Conservation (phyloP, 2,329 filamentous ascomycete species). For the Pseudopyricularia javanii region DNA sequence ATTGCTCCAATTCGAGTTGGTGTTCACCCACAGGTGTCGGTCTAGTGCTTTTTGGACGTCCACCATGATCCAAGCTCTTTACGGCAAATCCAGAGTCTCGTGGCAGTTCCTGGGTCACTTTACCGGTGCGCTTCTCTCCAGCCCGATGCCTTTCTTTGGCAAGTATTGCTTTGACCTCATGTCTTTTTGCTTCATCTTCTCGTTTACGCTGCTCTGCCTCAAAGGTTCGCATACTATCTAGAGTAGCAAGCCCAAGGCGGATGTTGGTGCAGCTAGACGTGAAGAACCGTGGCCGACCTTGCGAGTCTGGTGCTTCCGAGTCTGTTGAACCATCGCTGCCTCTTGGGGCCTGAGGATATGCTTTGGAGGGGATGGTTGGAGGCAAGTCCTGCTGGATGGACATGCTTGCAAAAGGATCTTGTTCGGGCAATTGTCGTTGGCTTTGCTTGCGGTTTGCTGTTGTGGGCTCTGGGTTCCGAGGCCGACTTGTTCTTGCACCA, state of each 20-base stretch:
- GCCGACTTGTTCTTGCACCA: not conserved
- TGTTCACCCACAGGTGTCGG: not conserved
- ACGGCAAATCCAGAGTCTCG: not conserved
- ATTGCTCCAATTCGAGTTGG: not conserved
- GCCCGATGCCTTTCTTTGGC: not conserved
- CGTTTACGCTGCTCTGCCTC: constrained; percentile 1
- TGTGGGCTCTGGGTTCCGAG: not conserved
- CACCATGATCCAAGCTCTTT: not conserved
- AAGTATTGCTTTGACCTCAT: not conserved
- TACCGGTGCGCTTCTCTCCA: not conserved
- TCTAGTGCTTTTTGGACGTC: not conserved
- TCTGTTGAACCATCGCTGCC: not conserved
- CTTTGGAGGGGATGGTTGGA: not conserved
- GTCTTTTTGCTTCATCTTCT: not conserved
- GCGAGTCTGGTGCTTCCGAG: constrained; percentile 1
- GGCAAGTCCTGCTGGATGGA: not conserved
- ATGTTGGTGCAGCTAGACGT: constrained; percentile 1
- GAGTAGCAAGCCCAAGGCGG: not conserved
- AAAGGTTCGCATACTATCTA: constrained; percentile 1
- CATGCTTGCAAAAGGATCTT: not conserved
- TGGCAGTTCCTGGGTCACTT: not conserved
- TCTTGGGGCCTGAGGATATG: not conserved
- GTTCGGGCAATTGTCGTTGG: not conserved
- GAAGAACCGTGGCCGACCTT: constrained; percentile 2
- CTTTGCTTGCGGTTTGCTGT: not conserved